A percentile compares a stretch with the other conserved stretches of the same genome.
Evolutionary conservation across 345 rosid genomes (phyloP).

Genomic region (Gossypium turneri): DNA sequence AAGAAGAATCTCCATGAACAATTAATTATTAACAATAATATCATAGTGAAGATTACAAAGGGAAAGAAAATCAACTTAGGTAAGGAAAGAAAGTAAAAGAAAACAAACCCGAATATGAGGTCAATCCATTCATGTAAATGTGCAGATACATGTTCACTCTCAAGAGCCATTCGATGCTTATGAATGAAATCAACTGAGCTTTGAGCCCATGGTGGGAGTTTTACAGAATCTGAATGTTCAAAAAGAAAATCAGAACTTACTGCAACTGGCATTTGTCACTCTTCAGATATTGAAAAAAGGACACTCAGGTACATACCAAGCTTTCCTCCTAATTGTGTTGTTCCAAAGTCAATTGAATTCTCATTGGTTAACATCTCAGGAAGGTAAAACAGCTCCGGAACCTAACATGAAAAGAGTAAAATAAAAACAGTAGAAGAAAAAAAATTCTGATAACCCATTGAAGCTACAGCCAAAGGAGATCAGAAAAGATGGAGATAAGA

Average conservation of each 20-base stretch:
- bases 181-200: conserved; percentile 89
- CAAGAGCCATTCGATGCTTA: conserved; percentile 91
- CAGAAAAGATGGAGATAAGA: neutral
- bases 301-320: conserved; percentile 55
- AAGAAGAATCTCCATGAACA: neutral
- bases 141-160: conserved; percentile 93
- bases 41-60: neutral
- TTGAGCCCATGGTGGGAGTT: conserved; percentile 96
- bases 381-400: conserved; percentile 96
- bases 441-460: conserved; percentile 5
- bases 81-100: neutral
- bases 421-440: conserved; percentile 12
- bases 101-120: conserved; percentile 86
- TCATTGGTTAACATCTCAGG: conserved; percentile 92
- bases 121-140: conserved; percentile 99
- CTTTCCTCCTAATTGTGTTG: conserved; percentile 86
- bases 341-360: conserved; percentile 83
- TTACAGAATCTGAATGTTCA: conserved; percentile 65
- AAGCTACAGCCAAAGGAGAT: conserved; percentile 2
- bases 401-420: conserved; percentile 39
- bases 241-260: neutral
- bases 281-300: conserved; percentile 16
- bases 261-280: conserved; percentile 17
- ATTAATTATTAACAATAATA: neutral
- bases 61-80: neutral